These are phyloP conservation scores for Fistulinella cinereoalba DNA, from an alignment of 1,284 basidiomycete genomes.

Conservation along the genomic window DNA sequence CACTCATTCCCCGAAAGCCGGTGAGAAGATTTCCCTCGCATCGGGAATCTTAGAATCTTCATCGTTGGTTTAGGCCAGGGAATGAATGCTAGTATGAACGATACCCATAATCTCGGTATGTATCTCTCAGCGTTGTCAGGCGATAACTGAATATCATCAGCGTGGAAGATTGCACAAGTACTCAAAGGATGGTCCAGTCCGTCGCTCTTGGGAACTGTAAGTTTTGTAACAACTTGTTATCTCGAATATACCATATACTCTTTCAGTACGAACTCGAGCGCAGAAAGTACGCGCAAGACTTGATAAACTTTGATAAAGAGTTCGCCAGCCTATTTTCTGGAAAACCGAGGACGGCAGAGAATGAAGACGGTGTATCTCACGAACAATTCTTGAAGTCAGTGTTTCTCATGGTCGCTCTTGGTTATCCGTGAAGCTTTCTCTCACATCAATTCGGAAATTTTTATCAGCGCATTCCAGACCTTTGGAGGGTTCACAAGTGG, in stretches of 20 bases:
- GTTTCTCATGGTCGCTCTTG: slow-evolving; percentile 33
- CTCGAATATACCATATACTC: not conserved
- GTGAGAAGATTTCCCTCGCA: slow-evolving; percentile 16
- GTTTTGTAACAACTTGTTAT: not conserved
- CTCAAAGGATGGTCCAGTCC: slow-evolving; percentile 53
- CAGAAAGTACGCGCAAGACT: slow-evolving; percentile 46
- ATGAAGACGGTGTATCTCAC: slow-evolving; percentile 41
- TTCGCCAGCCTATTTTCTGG: slow-evolving; percentile 49
- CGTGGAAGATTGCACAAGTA: slow-evolving; percentile 59
- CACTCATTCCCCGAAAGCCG: slow-evolving; percentile 53
- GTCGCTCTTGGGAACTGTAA: slow-evolving; percentile 53
- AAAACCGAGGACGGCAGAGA: slow-evolving; percentile 35
- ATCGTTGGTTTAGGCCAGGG: slow-evolving; percentile 47
- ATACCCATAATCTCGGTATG: slow-evolving; percentile 41
- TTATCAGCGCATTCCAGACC: slow-evolving; percentile 50
- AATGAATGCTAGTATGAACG: slow-evolving; percentile 67
- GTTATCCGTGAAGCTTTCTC: slow-evolving; percentile 21
- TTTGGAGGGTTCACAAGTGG: slow-evolving; percentile 62
- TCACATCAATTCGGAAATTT: slow-evolving; percentile 32
- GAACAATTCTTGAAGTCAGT: slow-evolving; percentile 41
- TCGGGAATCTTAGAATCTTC: not conserved
- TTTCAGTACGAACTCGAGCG: slow-evolving; percentile 45
- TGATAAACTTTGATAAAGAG: slow-evolving; percentile 51
- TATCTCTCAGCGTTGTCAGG: not conserved
- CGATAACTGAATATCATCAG: too few relatives aligned